Base-by-base conservation (phyloP, 306 rosid genomes). In the Vachellia collinsii region DNA sequence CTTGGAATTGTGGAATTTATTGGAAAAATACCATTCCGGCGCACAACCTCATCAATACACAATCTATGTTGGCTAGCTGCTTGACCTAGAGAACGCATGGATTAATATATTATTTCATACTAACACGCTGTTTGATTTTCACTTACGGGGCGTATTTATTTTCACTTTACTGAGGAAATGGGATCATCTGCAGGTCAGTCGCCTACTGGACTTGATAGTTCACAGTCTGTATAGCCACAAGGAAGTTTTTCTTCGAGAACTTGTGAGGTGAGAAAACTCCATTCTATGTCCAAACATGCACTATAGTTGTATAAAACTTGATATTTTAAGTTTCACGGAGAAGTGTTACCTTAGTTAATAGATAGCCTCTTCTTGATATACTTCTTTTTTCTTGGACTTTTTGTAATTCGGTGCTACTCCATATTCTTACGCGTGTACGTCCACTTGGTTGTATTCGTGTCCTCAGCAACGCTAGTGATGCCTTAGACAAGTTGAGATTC, bases 401-500 rank as follows among this genome's bases (percentile, higher is more conserved):
- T 1, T 75, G 39, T 11, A 46, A 16, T 44, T 46, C 13, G 38
- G 11, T 22, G 58, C 75, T 6, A 8, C 41, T 22, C 58, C 11
- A 46, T 29, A 29, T 17, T 43, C 11, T 70, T 44, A 46, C 17
- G 22, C 7, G 1, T 44, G 20, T 23, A 23, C 8, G 1, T 25
- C 41, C 19, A 11, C 41, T 22, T 70, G 56, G 29, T 44, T 22
- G 3, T 44, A 43, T 5, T 70, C 44, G 22, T 70, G 23, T 6
- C 44, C 25, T 20, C 75, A 70, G 75, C 41, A 70, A 70, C 46
- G 75, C 75, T 5, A 70, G 75, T 23, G 75, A 70, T 70, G 98
- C 97, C 59, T 84, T 96, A 83, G 99, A 96, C 94, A 96, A 96
- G 87, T 79, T 96, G 84, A 89, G 99, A 73, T 96, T 96, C 89